A percentile compares a stretch with the other conserved stretches of the same genome.
Evolutionary conservation across 768 basidiomycete genomes (phyloP).

Genomic region (Pulveroboletus sp.): DNA sequence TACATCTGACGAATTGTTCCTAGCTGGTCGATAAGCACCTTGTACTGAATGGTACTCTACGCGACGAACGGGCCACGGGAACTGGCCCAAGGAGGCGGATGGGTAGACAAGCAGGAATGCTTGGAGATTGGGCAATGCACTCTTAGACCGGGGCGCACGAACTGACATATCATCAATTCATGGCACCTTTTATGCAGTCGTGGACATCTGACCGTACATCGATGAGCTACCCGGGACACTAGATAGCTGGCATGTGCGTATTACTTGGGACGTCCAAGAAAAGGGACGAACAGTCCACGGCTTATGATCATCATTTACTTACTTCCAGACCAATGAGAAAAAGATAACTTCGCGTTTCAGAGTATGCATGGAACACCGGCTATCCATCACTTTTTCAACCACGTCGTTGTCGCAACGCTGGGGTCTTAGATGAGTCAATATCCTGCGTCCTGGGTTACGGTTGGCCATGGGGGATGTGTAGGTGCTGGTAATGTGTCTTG

Average conservation of each 20-base stretch:
- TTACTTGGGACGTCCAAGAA: background rate
- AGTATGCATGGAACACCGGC: no score
- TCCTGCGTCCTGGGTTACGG: conserved; percentile 48
- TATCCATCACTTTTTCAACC: background rate
- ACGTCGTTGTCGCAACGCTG: background rate
- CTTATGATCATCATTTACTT: no score
- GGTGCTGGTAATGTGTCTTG: no score
- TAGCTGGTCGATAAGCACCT: conserved; percentile 79
- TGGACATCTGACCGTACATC: background rate
- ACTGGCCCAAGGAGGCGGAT: conserved; percentile 46
- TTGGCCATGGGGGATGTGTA: conserved; percentile 70
- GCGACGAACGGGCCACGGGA: conserved; percentile 47
- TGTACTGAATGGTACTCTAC: conserved; percentile 49
- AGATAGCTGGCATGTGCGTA: background rate
- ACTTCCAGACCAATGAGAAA: background rate
- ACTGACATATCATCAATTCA: background rate
- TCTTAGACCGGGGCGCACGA: conserved; percentile 19
- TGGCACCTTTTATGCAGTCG: background rate
- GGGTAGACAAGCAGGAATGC: conserved; percentile 43
- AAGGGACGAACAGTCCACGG: no score
- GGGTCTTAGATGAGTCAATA: background rate
- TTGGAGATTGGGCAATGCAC: conserved; percentile 55
- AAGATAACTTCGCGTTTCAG: background rate
- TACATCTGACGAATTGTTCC: conserved; percentile 2
- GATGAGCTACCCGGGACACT: background rate